Evolutionary conservation across 495 filamentous ascomycete species (phyloP).

Genomic region (Parmelia sp.): DNA sequence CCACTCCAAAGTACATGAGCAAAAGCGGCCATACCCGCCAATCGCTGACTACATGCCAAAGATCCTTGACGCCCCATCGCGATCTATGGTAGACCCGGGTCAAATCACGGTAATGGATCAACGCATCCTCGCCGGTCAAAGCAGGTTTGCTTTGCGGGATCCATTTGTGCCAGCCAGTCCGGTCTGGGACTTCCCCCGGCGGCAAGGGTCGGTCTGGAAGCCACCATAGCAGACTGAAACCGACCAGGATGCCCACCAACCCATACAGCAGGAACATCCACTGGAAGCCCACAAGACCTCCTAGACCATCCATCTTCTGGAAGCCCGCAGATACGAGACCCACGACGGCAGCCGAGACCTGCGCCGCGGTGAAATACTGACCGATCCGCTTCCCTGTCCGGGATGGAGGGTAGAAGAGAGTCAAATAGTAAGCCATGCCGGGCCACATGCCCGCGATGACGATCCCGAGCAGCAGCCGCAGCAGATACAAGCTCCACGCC

Average conservation of each 20-base stretch:
- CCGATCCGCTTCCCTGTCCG: slow-evolving; percentile 84
- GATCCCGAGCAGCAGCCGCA: slow-evolving; percentile 79
- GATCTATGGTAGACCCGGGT: slow-evolving; percentile 68
- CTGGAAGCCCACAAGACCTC: slow-evolving; percentile 75
- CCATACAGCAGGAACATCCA: slow-evolving; percentile 97
- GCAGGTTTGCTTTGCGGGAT: slow-evolving; percentile 61
- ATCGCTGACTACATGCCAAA: slow-evolving; percentile 63
- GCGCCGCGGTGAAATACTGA: slow-evolving; percentile 80
- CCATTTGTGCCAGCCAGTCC: slow-evolving; percentile 46
- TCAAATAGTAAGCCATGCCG: slow-evolving; percentile 89
- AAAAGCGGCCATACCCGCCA: slow-evolving; percentile 82
- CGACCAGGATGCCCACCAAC: slow-evolving; percentile 62
- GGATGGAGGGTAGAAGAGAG: slow-evolving; percentile 83
- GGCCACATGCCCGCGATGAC: slow-evolving; percentile 95
- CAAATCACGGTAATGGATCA: slow-evolving; percentile 78
- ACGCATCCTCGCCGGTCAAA: slow-evolving; percentile 68
- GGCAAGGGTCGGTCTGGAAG: slow-evolving; percentile 72
- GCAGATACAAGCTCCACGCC: slow-evolving; percentile 79
- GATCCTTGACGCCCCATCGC: slow-evolving; percentile 62
- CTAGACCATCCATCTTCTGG: slow-evolving; percentile 76
- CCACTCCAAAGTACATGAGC: slow-evolving; percentile 91
- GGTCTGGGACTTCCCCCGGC: slow-evolving; percentile 47
- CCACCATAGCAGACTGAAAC: slow-evolving; percentile 77
- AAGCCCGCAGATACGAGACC: slow-evolving; percentile 87
- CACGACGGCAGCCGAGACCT: slow-evolving; percentile 84